Conservation (phyloP, 2,329 filamentous ascomycete species). For the Pseudogymnoascus destructans region DNA sequence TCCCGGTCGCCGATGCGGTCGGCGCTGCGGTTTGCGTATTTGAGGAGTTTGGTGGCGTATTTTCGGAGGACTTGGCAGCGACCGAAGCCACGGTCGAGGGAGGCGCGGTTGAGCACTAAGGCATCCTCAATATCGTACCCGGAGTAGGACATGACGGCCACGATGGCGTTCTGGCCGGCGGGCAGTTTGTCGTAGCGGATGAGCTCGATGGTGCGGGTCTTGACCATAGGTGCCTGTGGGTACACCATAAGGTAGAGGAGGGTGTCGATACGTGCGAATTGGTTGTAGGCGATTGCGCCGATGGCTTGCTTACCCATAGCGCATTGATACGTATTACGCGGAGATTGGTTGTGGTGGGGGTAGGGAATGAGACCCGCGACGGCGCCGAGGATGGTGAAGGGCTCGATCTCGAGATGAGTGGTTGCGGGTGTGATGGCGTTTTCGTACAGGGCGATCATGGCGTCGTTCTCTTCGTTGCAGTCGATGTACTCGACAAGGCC, state of each 20-base stretch:
- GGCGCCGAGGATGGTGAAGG: constrained; percentile 89
- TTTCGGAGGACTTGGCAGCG: constrained; percentile 98
- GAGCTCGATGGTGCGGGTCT: constrained; percentile 90
- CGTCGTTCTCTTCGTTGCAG: constrained; percentile 96
- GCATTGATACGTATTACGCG: constrained; percentile 96
- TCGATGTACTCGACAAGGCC: constrained; percentile 94
- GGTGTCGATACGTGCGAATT: constrained; percentile 93
- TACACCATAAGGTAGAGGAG: constrained; percentile 95
- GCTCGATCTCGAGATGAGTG: constrained; percentile 94
- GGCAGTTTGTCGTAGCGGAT: constrained; percentile 96
- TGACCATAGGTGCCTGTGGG: constrained; percentile 93
- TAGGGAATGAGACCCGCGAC: constrained; percentile 96
- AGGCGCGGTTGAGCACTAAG: constrained; percentile 90
- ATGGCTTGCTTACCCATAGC: constrained; percentile 99
- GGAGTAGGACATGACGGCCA: constrained; percentile 98
- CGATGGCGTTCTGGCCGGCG: constrained; percentile 90
- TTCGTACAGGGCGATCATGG: constrained; percentile 83
- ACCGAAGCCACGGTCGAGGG: constrained; percentile 86
- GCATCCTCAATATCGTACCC: constrained; percentile 99
- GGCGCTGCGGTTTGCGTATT: constrained; percentile 68
- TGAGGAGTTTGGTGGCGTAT: constrained; percentile 72
- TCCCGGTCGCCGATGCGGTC: constrained; percentile 53
- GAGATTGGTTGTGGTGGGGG: constrained; percentile 97
- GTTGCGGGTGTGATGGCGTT: constrained; percentile 68
- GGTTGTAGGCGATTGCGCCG: constrained; percentile 94